A percentile compares a stretch with the other conserved stretches of the same genome.
phyloP scores from a whole-genome alignment of 257 asterid genomes.

The Solanum etuberosum region DNA sequence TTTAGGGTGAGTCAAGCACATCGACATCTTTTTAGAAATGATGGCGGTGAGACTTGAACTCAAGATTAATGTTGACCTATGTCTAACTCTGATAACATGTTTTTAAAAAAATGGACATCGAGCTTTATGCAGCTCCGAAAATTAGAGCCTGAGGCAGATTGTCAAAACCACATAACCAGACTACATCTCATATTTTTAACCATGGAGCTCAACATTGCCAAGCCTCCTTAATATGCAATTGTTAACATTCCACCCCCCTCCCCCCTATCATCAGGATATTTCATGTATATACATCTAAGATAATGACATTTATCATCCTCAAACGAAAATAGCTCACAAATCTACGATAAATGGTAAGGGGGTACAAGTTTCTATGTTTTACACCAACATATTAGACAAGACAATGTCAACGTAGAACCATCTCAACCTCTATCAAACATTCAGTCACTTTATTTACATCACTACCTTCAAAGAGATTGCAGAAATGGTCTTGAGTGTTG shows the following conservation, averaged over 20 bases:
- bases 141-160: not conserved
- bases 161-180: not conserved
- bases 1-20: not conserved
- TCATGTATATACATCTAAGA: not conserved
- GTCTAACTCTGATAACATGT: not conserved
- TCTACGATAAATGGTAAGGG: not conserved
- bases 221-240: not conserved
- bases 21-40: not conserved
- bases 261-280: not conserved
- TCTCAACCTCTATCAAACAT: not conserved
- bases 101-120: not conserved
- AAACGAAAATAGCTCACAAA: not conserved
- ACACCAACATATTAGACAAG: not conserved
- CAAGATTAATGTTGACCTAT: not conserved
- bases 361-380: not conserved
- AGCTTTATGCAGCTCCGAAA: not conserved
- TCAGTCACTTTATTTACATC: not conserved
- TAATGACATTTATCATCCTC: not conserved
- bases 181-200: not conserved
- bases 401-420: not conserved
- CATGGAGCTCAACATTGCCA: not conserved
- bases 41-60: not conserved
- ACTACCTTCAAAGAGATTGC: not conserved
- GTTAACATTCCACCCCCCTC: not conserved
- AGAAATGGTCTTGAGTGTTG: not conserved